Conservation (phyloP, 2,329 filamentous ascomycete species). For the Claviceps pazoutovae region DNA sequence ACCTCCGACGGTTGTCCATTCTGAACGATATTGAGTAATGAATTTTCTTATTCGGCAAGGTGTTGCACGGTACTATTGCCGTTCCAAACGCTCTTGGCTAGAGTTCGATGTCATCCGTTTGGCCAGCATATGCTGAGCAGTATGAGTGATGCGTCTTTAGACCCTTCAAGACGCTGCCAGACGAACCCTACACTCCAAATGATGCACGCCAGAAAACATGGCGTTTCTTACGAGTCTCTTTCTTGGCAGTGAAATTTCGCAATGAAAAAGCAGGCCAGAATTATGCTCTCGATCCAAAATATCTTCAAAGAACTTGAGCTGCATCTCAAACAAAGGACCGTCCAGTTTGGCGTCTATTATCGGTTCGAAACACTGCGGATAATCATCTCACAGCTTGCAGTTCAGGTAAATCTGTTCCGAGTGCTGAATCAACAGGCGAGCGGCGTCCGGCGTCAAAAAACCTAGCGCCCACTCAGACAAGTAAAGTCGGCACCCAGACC, state of each 20-base stretch:
- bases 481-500: conserved; percentile 1
- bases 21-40: neutral
- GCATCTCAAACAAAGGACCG: neutral
- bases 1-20: neutral
- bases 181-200: too few relatives aligned
- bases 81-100: neutral
- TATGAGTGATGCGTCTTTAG: neutral
- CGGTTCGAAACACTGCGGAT: neutral
- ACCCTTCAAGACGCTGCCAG: neutral
- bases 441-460: neutral
- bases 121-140: neutral
- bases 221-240: neutral
- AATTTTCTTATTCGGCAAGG: neutral
- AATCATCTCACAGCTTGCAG: neutral
- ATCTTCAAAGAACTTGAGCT: neutral
- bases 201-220: too few relatives aligned
- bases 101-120: neutral
- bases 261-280: neutral
- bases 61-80: neutral
- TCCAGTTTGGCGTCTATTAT: neutral
- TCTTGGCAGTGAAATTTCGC: neutral
- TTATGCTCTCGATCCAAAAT: neutral
- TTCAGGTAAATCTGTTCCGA: neutral
- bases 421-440: conserved; percentile 2
- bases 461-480: neutral